phyloP scores from a whole-genome alignment of 371 early-diverging fungal species.

The Circinella minor region DNA sequence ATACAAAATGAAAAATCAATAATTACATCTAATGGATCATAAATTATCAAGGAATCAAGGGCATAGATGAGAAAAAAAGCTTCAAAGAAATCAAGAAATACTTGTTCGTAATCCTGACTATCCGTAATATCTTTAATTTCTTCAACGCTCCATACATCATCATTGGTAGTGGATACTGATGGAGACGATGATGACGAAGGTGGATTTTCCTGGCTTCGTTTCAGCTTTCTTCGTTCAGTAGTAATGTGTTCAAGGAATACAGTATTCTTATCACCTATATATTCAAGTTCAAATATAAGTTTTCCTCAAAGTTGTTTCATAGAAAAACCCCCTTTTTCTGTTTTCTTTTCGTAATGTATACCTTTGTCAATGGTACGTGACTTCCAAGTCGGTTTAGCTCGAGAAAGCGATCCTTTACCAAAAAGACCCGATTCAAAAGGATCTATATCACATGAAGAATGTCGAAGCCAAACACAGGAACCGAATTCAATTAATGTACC shows the following conservation, averaged over 20 bases:
- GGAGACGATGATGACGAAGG: too few relatives aligned
- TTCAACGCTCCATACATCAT: constrained; percentile 9
- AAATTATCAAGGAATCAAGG: constrained; percentile 54
- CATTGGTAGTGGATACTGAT: too few relatives aligned
- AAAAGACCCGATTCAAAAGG: constrained; percentile 35
- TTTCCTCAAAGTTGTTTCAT: background rate
- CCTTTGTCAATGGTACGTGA: constrained; percentile 18
- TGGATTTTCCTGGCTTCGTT: constrained; percentile 26
- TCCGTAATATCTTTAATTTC: constrained; percentile 17
- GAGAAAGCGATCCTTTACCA: constrained; percentile 85
- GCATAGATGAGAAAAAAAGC: constrained; percentile 69
- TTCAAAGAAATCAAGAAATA: constrained; percentile 68
- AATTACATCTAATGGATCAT: constrained; percentile 33
- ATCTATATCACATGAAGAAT: background rate
- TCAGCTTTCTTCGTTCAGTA: constrained; percentile 46
- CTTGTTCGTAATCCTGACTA: constrained; percentile 52
- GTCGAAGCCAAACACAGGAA: constrained; percentile 6
- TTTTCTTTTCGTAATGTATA: background rate
- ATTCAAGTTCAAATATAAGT: background rate
- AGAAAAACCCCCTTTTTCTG: too few relatives aligned
- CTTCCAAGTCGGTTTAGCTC: constrained; percentile 82
- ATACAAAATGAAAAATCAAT: too few relatives aligned
- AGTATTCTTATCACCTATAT: background rate
- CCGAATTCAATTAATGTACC: constrained; percentile 4
- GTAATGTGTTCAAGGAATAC: constrained; percentile 50